phyloP scores from a whole-genome alignment of 1,139 yeast species.

The Candida sojae region DNA sequence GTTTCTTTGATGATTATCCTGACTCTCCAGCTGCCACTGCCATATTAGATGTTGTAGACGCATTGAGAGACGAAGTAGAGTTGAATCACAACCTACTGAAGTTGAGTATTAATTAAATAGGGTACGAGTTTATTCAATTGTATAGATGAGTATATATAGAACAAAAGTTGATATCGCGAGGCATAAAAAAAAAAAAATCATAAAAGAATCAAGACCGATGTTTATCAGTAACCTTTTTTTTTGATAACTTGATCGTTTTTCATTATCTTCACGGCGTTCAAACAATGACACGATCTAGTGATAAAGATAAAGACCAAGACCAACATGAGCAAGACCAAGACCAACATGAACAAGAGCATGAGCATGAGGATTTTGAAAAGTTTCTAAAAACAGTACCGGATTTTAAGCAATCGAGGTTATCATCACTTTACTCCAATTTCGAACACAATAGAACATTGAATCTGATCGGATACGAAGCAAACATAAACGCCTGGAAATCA shows the following conservation, averaged over 20 bases:
- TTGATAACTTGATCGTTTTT: no score
- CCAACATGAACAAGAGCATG: not conserved
- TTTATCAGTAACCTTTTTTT: no score
- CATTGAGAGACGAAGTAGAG: conserved; percentile 50
- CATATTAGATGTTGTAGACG: conserved; percentile 79
- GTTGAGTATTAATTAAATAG: conserved; percentile 10
- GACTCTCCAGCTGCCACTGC: conserved; percentile 95
- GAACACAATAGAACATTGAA: conserved; percentile 50
- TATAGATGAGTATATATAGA: no score
- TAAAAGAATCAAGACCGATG: no score
- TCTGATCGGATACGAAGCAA: conserved; percentile 72
- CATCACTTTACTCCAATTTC: conserved; percentile 69
- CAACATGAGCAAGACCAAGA: not conserved
- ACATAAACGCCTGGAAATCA: conserved; percentile 60
- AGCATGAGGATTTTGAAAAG: conserved; percentile 13
- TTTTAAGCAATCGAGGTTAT: conserved; percentile 52
- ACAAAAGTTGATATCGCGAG: no score
- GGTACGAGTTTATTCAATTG: no score
- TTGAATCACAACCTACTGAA: conserved; percentile 15
- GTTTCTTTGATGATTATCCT: conserved; percentile 79
- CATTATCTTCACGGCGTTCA: no score
- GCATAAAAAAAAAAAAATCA: no score
- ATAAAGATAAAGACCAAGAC: no score
- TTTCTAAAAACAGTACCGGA: conserved; percentile 19
- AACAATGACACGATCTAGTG: not conserved